phyloP scores from a whole-genome alignment of 345 rosid genomes.

The Eucalyptus marginata region DNA sequence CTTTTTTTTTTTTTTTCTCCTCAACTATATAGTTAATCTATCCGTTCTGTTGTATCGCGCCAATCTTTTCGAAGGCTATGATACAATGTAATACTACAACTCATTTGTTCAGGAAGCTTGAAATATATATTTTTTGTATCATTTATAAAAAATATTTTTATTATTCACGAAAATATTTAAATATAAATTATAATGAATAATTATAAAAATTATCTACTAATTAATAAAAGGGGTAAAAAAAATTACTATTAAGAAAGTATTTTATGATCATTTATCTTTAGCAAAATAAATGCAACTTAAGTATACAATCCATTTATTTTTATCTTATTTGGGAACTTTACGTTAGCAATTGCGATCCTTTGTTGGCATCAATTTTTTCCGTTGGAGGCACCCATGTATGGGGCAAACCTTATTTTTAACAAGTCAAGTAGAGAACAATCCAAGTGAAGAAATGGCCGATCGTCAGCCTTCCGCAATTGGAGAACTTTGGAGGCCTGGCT shows the following conservation, averaged over 20 bases:
- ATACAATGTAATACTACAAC: too few relatives aligned
- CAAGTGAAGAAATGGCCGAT: background rate
- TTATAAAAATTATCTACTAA: too few relatives aligned
- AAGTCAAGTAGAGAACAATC: background rate
- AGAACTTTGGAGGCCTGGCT: background rate
- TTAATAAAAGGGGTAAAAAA: background rate
- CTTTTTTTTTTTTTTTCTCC: too few relatives aligned
- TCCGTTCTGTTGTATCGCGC: fast-evolving
- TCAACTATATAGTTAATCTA: background rate
- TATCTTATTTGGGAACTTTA: background rate
- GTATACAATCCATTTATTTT: too few relatives aligned
- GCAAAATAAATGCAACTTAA: background rate
- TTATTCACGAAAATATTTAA: too few relatives aligned
- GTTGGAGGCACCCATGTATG: background rate
- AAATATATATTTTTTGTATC: background rate
- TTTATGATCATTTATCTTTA: too few relatives aligned
- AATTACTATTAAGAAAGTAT: too few relatives aligned
- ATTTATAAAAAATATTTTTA: too few relatives aligned
- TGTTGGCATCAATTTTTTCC: background rate
- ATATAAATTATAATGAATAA: too few relatives aligned
- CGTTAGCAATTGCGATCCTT: background rate
- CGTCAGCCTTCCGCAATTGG: background rate
- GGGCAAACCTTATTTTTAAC: background rate
- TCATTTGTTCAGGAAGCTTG: background rate
- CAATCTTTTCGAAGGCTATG: background rate